Evolutionary conservation across 2,329 filamentous ascomycete genomes (phyloP).

Genomic region (Juglanconis sp.): DNA sequence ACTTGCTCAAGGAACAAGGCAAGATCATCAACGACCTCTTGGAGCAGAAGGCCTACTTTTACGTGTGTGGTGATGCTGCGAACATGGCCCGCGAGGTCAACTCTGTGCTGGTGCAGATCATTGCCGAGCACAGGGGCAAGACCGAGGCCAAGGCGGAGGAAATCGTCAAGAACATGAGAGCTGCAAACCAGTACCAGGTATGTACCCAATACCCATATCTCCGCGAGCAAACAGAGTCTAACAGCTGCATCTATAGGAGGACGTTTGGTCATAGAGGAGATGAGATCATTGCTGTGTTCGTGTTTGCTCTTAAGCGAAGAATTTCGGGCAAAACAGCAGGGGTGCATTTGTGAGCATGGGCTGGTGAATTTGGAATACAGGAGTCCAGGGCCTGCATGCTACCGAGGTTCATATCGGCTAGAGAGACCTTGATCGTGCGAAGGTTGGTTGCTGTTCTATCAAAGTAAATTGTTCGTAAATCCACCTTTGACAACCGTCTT

Average conservation of each 20-base stretch:
- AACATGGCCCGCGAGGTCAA: conserved; percentile 97
- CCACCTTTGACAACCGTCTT: not conserved
- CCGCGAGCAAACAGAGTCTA: conserved; percentile 24
- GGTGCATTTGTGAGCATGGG: conserved; percentile 5
- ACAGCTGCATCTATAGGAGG: conserved; percentile 51
- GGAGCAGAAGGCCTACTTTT: conserved; percentile 86
- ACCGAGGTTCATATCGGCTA: conserved; percentile 4
- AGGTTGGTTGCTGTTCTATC: not conserved
- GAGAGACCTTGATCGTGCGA: not conserved
- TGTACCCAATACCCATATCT: conserved; percentile 23
- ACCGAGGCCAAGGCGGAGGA: conserved; percentile 88
- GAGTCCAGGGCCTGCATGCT: conserved; percentile 7
- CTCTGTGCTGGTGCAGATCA: conserved; percentile 78
- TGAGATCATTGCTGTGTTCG: not conserved
- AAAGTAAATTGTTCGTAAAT: conserved; percentile 5
- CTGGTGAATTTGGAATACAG: conserved; percentile 6
- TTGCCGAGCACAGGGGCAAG: conserved; percentile 78
- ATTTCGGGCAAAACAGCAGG: not conserved
- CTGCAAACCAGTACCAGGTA: conserved; percentile 94
- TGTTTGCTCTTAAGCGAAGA: conserved; percentile 15
- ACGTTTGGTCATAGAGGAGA: conserved; percentile 63
- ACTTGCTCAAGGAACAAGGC: conserved; percentile 79
- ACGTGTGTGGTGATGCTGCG: conserved; percentile 95
- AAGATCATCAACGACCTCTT: conserved; percentile 85
- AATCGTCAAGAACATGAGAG: conserved; percentile 94